Percentiles rank a stretch among this genome's conserved stretches.
Evolutionary conservation across 2,329 filamentous ascomycete species (phyloP).

Genomic region (Trichoderma breve): DNA sequence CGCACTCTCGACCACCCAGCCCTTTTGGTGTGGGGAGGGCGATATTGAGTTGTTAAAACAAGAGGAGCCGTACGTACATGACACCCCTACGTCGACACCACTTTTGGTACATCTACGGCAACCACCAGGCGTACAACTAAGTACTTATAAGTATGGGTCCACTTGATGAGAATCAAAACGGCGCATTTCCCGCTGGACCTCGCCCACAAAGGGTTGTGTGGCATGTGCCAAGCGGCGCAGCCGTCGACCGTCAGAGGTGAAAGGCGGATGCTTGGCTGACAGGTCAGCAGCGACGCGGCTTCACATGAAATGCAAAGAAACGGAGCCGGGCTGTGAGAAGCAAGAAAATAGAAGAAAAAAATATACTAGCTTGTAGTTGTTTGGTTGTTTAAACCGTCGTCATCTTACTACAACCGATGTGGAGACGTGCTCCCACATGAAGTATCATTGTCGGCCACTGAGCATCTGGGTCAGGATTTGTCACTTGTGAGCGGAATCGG

Average conservation of each 20-base stretch:
- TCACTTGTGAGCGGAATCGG: neutral
- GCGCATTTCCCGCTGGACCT: slow-evolving; percentile 1
- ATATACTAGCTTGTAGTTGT: neutral
- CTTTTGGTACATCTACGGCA: neutral
- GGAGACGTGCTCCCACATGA: slow-evolving; percentile 4
- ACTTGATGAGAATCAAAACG: slow-evolving; percentile 5
- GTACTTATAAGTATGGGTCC: slow-evolving; percentile 18
- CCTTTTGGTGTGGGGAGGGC: slow-evolving; percentile 9
- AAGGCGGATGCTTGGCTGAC: slow-evolving; percentile 16
- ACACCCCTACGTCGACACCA: slow-evolving; percentile 10
- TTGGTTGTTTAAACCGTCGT: slow-evolving; percentile 3
- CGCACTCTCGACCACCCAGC: slow-evolving; percentile 1
- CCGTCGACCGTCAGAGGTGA: slow-evolving; percentile 2
- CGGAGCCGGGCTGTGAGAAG: neutral
- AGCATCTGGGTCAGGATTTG: neutral
- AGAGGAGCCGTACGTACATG: slow-evolving; percentile 12
- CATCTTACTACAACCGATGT: slow-evolving; percentile 11
- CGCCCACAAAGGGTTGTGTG: slow-evolving; percentile 13
- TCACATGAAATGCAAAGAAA: slow-evolving; percentile 11
- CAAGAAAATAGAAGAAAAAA: neutral
- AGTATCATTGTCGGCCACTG: neutral
- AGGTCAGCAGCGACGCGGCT: slow-evolving; percentile 6
- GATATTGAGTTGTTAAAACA: slow-evolving; percentile 9
- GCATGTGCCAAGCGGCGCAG: slow-evolving; percentile 18
- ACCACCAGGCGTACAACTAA: neutral